Conservation (phyloP, 2,329 filamentous ascomycete species). For the Myotisia sp. region DNA sequence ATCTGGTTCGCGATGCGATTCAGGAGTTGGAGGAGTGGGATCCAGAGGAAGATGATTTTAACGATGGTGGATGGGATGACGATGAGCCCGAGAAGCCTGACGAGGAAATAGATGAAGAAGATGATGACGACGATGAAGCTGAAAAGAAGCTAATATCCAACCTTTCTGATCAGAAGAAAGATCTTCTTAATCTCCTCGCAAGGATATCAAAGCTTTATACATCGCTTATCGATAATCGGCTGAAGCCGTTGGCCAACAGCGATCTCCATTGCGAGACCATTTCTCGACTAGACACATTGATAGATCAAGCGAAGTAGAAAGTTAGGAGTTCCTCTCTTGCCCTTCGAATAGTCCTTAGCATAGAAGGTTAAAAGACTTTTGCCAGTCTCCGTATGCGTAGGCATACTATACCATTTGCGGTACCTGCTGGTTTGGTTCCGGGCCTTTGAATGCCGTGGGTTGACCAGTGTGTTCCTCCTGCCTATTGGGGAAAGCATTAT, state of each 20-base stretch:
- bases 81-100: slow-evolving; percentile 13
- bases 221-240: slow-evolving; percentile 28
- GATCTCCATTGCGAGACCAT: no score
- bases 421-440: no score
- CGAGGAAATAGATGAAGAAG: slow-evolving; percentile 10
- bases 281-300: no score
- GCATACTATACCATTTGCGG: no score
- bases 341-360: no score
- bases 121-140: slow-evolving; percentile 16
- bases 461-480: no score
- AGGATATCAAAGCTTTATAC: slow-evolving; percentile 31
- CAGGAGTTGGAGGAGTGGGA: slow-evolving; percentile 81
- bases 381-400: no score
- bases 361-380: no score
- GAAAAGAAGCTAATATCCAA: slow-evolving; percentile 22
- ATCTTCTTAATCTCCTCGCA: slow-evolving; percentile 29
- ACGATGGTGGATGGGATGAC: slow-evolving; percentile 15
- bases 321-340: no score
- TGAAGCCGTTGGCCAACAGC: slow-evolving; percentile 27
- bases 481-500: no score
- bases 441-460: no score
- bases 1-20: slow-evolving; percentile 66
- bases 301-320: no score
- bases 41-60: slow-evolving; percentile 51
- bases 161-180: slow-evolving; percentile 28